A percentile compares a stretch with the other conserved stretches of the same genome.
Evolutionary conservation across 768 basidiomycete genomes (phyloP).

Genomic region (Leucosporidium creatinivorum): DNA sequence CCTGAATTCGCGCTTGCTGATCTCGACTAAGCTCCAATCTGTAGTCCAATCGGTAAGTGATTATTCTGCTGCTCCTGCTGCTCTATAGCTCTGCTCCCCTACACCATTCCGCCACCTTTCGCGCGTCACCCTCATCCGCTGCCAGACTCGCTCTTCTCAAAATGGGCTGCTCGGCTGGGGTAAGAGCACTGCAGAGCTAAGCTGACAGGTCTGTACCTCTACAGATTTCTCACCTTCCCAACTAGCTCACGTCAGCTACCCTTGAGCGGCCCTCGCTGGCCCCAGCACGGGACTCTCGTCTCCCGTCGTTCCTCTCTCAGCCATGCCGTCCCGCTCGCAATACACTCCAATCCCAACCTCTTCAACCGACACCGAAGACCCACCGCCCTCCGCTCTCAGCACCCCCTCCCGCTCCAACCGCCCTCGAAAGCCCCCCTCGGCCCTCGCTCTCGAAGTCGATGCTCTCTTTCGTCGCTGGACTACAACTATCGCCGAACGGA

Average conservation of each 20-base stretch:
- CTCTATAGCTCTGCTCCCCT: no score
- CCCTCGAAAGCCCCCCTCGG: background rate
- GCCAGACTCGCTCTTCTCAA: no score
- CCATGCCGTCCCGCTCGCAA: background rate
- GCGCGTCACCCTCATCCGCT: no score
- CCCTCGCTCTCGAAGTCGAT: background rate
- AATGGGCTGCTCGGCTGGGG: background rate
- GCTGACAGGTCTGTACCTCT: no score
- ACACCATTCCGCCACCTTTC: no score
- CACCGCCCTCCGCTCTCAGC: background rate
- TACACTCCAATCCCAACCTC: background rate
- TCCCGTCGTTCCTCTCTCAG: background rate
- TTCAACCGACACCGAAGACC: background rate
- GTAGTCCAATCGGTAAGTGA: no score
- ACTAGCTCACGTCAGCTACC: no score
- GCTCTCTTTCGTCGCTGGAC: constrained; percentile 58
- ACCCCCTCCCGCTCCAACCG: background rate
- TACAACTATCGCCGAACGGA: constrained; percentile 73
- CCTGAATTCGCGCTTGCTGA: background rate
- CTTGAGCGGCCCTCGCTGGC: background rate
- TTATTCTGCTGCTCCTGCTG: no score
- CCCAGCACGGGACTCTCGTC: background rate
- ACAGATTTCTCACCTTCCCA: background rate
- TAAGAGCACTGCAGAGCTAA: background rate
- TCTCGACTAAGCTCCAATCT: background rate